Evolutionary conservation across 768 basidiomycete genomes (phyloP), one percentile per base, ranked within the genome.

Genomic region (Mycena pura): DNA sequence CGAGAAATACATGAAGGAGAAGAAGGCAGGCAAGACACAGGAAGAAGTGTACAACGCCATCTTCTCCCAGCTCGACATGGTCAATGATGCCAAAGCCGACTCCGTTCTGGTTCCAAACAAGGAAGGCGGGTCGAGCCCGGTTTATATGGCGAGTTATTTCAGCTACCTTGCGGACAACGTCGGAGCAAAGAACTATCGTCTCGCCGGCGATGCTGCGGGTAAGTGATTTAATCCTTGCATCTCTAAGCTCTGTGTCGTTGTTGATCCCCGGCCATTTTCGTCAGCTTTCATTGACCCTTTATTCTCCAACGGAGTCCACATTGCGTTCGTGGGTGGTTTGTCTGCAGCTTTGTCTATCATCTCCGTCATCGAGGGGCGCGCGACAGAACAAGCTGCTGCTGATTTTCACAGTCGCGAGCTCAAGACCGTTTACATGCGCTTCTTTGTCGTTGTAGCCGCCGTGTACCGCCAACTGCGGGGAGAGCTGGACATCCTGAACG

Each of bases 401-500:
- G 34, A 36, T 36, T 36, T 36, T 17, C 34, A 36, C 34, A 36
- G 17, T 25, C 34, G 32, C 22, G 49, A 50, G 32, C 24, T 50
- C 34, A 50, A 50, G 34, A 24, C 49, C 3, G 49, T 38, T 21
- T 50, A 50, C 34, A 36, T 25, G 34, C 49, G 49, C 27, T 50
- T 50, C 49, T 50, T 50, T 17, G 49, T 50, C 39, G 49, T 50
- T 3, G 49, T 50, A 3, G 49, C 49, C 22, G 49, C 49, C 34
- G 49, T 36, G 22, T 50, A 50, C 34, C 32, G 49, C 34, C 49
- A 50, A 38, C 36, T 50, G 49, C 49, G 49, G 3, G 49, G 49
- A 38, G 36, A 50, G 34, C 49, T 50, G 34, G 49, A 50, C 49
- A 50, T 50, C 22, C 49, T 50, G 49, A 50, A 50, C 34, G 49